Percentiles rank a stretch among this genome's conserved stretches.
Evolutionary conservation across 768 basidiomycete genomes (phyloP).

Genomic region (Rhizopogon roseolus): DNA sequence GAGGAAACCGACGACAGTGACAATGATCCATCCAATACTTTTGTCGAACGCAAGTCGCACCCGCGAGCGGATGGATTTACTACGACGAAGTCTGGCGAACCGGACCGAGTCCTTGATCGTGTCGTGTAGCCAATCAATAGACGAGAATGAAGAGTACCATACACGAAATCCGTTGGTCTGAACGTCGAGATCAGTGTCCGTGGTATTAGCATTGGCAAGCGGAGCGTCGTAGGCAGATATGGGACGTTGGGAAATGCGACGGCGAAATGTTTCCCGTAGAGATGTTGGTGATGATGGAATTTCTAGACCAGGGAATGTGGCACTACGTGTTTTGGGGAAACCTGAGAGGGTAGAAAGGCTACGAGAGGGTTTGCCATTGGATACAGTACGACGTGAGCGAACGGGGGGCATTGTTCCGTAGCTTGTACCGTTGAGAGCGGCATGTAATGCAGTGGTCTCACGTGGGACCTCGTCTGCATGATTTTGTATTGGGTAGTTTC

Average conservation of each 20-base stretch:
- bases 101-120: conserved; percentile 90
- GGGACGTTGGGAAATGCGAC: conserved; percentile 42
- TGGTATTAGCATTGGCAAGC: conserved; percentile 22
- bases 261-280: conserved; percentile 27
- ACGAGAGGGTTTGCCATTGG: conserved; percentile 28
- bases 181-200: conserved; percentile 48
- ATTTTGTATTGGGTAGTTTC: conserved; percentile 15
- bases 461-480: conserved; percentile 12
- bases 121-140: conserved; percentile 96
- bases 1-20: conserved; percentile 82
- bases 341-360: conserved; percentile 32
- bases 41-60: conserved; percentile 66
- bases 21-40: conserved; percentile 83
- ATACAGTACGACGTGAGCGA: conserved; percentile 18
- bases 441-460: conserved; percentile 34
- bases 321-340: conserved; percentile 25
- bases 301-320: conserved; percentile 32
- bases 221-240: conserved; percentile 71
- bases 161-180: conserved; percentile 86
- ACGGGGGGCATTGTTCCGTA: conserved; percentile 55
- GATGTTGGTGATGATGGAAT: conserved; percentile 32
- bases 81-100: conserved; percentile 63
- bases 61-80: conserved; percentile 66
- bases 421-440: conserved; percentile 23
- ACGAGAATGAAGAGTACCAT: conserved; percentile 81